phyloP scores from a whole-genome alignment of 73 alveolate genomes.

The Tetrahymena thermophila region DNA sequence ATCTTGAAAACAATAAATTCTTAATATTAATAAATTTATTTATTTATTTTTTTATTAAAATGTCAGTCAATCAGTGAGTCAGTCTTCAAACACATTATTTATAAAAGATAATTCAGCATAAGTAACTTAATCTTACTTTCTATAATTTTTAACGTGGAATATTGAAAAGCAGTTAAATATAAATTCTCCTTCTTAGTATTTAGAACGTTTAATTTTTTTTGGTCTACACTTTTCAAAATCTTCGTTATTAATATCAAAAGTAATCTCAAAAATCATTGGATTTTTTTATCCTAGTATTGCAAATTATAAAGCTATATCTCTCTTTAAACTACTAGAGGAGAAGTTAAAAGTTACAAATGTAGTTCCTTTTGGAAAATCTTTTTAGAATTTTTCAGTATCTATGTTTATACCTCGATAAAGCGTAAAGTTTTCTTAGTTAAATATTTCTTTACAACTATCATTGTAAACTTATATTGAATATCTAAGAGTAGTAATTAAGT shows the following conservation, averaged over 20 bases:
- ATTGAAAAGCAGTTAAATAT: background rate
- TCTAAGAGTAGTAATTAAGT: background rate
- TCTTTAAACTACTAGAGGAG: background rate
- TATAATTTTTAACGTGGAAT: background rate
- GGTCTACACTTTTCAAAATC: background rate
- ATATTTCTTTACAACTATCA: background rate
- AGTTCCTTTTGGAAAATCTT: background rate
- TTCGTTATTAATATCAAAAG: background rate
- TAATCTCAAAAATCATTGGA: background rate
- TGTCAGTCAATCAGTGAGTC: no score
- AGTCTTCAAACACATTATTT: background rate
- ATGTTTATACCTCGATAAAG: background rate
- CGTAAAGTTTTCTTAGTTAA: background rate
- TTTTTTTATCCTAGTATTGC: background rate
- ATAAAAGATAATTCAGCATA: background rate
- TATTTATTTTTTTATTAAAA: no score
- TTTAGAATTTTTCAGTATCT: background rate
- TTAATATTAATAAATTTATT: no score
- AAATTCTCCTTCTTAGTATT: background rate
- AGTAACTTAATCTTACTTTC: background rate
- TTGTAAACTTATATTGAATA: background rate
- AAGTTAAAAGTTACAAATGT: background rate
- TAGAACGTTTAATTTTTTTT: background rate
- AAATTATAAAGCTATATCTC: background rate
- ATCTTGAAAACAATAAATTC: no score